These are phyloP conservation scores for Eimeria falciformis DNA, from an alignment of 169 alveolate species.

Conservation along the genomic window DNA sequence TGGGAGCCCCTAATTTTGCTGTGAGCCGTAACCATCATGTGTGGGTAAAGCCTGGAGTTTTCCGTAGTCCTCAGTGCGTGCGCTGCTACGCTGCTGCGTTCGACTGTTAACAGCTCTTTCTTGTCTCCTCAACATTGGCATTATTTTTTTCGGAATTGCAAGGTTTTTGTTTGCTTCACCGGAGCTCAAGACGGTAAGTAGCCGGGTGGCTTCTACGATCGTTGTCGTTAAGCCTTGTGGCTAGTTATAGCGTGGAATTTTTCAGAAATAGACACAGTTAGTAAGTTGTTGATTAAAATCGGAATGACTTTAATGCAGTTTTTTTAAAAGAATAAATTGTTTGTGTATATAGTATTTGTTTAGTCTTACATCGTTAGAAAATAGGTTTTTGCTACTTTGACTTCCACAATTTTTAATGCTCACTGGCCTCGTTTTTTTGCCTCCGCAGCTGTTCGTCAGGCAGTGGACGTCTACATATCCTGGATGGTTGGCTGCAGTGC, in stretches of 20 bases:
- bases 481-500: conserved; percentile 62
- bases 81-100: neutral
- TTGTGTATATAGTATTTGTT: too few species aligned
- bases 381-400: too few species aligned
- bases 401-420: too few species aligned
- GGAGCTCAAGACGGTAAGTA: conserved; percentile 36
- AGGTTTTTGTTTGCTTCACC: conserved; percentile 43
- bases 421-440: too few species aligned
- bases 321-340: too few species aligned
- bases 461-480: conserved; percentile 69
- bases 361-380: too few species aligned
- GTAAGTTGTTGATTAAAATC: too few species aligned
- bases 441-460: conserved; percentile 49
- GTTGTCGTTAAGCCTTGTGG: too few species aligned
- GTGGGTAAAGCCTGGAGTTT: neutral
- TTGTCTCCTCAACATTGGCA: conserved; percentile 67
- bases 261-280: too few species aligned
- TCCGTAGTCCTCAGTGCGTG: neutral
- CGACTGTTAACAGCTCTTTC: conserved; percentile 51
- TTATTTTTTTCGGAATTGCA: conserved; percentile 50
- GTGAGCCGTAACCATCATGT: too few species aligned
- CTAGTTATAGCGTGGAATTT: too few species aligned
- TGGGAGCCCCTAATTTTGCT: neutral
- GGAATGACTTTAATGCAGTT: too few species aligned
- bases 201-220: neutral